Base-by-base conservation (phyloP, 2,329 filamentous ascomycete species). In the Pestalotiopsis sp. region DNA sequence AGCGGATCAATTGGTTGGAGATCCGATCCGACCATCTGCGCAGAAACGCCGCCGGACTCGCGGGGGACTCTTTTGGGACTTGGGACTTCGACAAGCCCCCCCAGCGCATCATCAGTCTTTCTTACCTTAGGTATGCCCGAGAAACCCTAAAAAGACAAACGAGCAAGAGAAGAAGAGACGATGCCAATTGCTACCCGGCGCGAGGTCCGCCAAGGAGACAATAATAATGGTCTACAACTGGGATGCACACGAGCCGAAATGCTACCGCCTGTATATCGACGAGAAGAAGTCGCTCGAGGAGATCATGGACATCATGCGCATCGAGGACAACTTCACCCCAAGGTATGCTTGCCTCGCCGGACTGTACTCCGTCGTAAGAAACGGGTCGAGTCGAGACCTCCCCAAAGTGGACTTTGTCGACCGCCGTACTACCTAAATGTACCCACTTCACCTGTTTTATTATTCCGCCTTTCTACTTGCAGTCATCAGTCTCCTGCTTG, bases 271-370 rank as follows among this genome's bases (percentile, higher is more conserved):
- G 75, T 96, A 94, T 75, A 93, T 95, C 73, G 88, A 90, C 69
- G 91, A 96, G 81, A 89, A 89, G 73, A 91, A 88, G 81, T 88
- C 89, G 56, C 82, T 95, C 68, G 89, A 92, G 74, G 90, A 95
- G 72, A 91, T 96, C 57, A 92, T 93, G 84, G 85, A 90, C 31
- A 90, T 90, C 75, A 91, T 94, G 85, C 89, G 85, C 72, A 83
- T 83, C 68, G 83, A 85, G 69, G 84, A 91, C 82, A 85, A 88
- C 70, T 94, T 94, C 79, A 84, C 88, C 38, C 92, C 93, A 25
- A 92, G 90, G 91, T 92, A 83, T 78, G 84, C 36, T 52, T 57
- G 58, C 61, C 68, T 69, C 67, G 66, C 68, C 70, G 66, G 72
- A 72, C 31, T 36, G 31, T 36, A 36, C 65, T 31, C 65, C 20